These are phyloP conservation scores for Teratosphaeria epicoccoides DNA, from an alignment of 2,329 filamentous ascomycete species.

Conservation along the genomic window DNA sequence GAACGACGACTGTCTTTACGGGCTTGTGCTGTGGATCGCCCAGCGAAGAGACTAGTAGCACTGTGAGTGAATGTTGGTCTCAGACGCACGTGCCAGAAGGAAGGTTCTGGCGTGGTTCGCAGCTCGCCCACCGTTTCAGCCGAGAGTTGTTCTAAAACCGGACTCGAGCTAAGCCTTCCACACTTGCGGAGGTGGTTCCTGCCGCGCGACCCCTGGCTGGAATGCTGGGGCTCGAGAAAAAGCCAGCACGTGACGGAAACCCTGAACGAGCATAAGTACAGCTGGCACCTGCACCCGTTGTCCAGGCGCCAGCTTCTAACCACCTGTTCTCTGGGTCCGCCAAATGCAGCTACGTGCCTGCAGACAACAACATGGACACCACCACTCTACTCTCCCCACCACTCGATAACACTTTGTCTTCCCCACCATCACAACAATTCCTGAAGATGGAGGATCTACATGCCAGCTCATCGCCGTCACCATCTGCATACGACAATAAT, in stretches of 20 bases:
- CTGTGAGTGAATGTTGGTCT: neutral
- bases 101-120: neutral
- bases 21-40: neutral
- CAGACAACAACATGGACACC: slow-evolving; percentile 5
- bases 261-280: neutral
- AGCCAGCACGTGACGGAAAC: neutral
- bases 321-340: neutral
- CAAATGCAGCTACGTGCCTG: neutral
- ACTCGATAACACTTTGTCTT: slow-evolving; percentile 3
- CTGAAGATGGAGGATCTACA: slow-evolving; percentile 7
- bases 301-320: neutral
- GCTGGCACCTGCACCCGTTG: neutral
- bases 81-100: neutral
- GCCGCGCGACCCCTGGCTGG: no score
- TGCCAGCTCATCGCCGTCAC: slow-evolving; percentile 2
- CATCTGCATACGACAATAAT: neutral
- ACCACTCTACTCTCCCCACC: neutral
- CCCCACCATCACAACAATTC: slow-evolving; percentile 4
- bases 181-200: neutral
- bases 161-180: neutral
- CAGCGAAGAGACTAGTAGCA: neutral
- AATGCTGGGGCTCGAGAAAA: no score
- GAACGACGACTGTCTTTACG: no score
- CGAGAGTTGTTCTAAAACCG: neutral
- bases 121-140: neutral